These are phyloP conservation scores for Emmonsiellopsis sp. DNA, from an alignment of 2,329 filamentous ascomycete species.

Conservation along the genomic window DNA sequence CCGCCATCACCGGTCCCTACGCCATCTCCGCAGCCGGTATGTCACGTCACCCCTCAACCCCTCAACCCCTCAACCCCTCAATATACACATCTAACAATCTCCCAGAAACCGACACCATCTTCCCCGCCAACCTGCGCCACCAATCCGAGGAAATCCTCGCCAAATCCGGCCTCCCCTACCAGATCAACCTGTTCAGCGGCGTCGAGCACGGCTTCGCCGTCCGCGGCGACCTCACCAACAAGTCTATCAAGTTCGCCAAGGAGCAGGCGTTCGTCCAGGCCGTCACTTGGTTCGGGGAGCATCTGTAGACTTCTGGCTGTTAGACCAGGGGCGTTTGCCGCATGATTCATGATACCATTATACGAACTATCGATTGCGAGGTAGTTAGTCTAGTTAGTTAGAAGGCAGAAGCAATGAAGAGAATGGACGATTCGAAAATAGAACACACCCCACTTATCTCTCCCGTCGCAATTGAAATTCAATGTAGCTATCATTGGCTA, in stretches of 20 bases:
- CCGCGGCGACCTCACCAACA: constrained; percentile 49
- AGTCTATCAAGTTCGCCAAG: constrained; percentile 54
- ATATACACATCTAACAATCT: no score
- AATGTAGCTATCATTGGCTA: no score
- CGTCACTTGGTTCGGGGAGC: constrained; percentile 50
- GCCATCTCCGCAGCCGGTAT: constrained; percentile 52
- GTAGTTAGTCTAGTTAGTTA: no score
- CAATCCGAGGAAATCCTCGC: constrained; percentile 48
- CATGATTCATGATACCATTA: no score
- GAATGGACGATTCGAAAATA: no score
- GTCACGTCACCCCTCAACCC: constrained; percentile 7
- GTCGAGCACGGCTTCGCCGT: constrained; percentile 65
- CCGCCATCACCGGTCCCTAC: constrained; percentile 55
- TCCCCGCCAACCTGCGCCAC: constrained; percentile 48
- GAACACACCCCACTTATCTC: no score
- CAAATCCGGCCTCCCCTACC: constrained; percentile 50
- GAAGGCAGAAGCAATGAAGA: no score
- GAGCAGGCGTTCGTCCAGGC: constrained; percentile 69
- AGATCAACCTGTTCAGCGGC: constrained; percentile 62
- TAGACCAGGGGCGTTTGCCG: no score
- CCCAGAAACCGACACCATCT: constrained; percentile 49
- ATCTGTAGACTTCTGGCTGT: constrained; percentile 1
- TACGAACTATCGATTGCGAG: no score
- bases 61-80: background rate
- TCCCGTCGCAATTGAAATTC: no score